Evolutionary conservation across 2,329 filamentous ascomycete species (phyloP), one percentile per base, ranked within the genome.

Genomic region (Neurospora crassa): DNA sequence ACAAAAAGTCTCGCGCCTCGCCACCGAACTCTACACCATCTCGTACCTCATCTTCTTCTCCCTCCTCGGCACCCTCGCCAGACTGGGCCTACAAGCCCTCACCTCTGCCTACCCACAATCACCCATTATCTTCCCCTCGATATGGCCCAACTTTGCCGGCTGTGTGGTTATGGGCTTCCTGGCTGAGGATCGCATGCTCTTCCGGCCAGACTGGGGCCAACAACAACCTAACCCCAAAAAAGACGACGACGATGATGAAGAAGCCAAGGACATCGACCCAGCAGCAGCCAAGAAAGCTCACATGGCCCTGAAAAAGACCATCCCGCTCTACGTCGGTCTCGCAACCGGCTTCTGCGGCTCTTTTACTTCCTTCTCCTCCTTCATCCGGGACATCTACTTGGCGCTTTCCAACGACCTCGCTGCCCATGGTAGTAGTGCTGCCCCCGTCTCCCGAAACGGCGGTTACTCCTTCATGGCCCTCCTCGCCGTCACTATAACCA

Each of bases 61-160:
- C 20, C 86, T 97, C 20, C 81, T 95, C 47, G 95, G 95, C 43
- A 96, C 94, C 0, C 86, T 97, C 37, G 92, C 93, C 0, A 88
- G 95, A 12, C 83, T 97, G 0, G 94, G 94, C 4, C 82, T 97
- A 8, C 89, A 94, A 78, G 90, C 91, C 67, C 82, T 97, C 69
- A 96, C 93, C 0, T 88, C 40, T 8, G 97, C 47, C 5, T 97
- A 97, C 79, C 89, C 91, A 1, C 91, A 90, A 29, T 88, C 92
- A 0, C 93, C 94, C 0, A 83, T 96, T 29, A 83, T 88, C 5
- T 94, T 92, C 70, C 87, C 89, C 69, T 90, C 92, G 1, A 81
- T 97, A 29, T 98, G 95, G 95, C 90, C 94, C 72, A 97, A 98
- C 77, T 90, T 97, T 67, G 88, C 85, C 1, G 95, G 95, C 1